Percentiles rank a stretch among this genome's conserved stretches.
Evolutionary conservation across 176 grass and related monocot species (phyloP).

Genomic region (Zoysia pacifica): DNA sequence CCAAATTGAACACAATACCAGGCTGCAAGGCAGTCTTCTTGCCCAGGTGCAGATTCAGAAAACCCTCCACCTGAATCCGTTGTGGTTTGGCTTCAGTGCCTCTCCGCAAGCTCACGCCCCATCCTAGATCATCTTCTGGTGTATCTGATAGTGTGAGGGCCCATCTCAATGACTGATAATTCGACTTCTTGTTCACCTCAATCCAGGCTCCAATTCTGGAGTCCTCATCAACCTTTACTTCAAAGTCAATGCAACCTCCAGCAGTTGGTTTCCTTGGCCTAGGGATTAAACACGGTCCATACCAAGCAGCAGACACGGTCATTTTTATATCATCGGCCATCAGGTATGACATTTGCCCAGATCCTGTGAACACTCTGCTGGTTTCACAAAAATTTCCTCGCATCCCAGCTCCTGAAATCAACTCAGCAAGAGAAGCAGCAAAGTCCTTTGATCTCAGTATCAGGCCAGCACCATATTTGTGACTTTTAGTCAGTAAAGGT

Average conservation of each 20-base stretch:
- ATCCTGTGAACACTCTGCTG: slow-evolving; percentile 56
- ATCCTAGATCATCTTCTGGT: slow-evolving; percentile 63
- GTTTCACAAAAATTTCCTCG: slow-evolving; percentile 34
- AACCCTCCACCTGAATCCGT: slow-evolving; percentile 59
- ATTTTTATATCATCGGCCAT: slow-evolving; percentile 61
- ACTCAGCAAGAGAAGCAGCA: slow-evolving; percentile 53
- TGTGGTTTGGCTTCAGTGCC: slow-evolving; percentile 48
- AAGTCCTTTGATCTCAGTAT: slow-evolving; percentile 60
- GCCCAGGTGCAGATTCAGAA: slow-evolving; percentile 67
- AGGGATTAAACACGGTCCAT: slow-evolving; percentile 46
- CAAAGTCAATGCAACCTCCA: slow-evolving; percentile 61
- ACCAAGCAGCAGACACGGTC: slow-evolving; percentile 59
- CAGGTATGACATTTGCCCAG: slow-evolving; percentile 59
- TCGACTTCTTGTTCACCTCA: slow-evolving; percentile 57
- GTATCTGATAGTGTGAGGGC: slow-evolving; percentile 61
- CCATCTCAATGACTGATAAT: slow-evolving; percentile 51
- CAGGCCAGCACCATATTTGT: slow-evolving; percentile 61
- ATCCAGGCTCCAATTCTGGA: slow-evolving; percentile 76
- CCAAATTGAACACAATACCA: slow-evolving; percentile 51
- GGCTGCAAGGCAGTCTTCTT: slow-evolving; percentile 70
- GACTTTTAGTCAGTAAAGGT: slow-evolving; percentile 59
- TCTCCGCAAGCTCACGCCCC: slow-evolving; percentile 58
- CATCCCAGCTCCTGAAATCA: slow-evolving; percentile 44
- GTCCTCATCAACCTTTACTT: slow-evolving; percentile 77
- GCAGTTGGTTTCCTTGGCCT: slow-evolving; percentile 41